Evolutionary conservation across 1,284 basidiomycete species (phyloP).

Genomic region (Ceratobasidium sp.): DNA sequence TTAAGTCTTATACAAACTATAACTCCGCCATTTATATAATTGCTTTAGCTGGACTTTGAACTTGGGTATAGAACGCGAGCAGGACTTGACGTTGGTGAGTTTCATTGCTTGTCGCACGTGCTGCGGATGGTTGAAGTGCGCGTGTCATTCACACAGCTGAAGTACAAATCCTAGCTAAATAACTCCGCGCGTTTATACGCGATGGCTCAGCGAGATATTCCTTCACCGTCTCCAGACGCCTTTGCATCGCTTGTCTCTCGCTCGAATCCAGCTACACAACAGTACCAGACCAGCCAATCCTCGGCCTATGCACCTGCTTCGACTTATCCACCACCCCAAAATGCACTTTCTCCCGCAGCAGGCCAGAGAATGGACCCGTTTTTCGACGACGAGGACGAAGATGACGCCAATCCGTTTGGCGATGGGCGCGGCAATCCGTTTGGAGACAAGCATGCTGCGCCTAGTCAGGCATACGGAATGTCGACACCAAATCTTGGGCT

Average conservation of each 20-base stretch:
- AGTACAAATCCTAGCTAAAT: neutral
- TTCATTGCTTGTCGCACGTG: neutral
- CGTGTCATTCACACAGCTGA: conserved; percentile 10
- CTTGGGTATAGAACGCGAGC: conserved; percentile 5
- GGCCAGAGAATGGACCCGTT: conserved; percentile 49
- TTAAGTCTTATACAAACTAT: neutral
- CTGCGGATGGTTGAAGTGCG: conserved; percentile 12
- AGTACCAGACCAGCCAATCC: conserved; percentile 23
- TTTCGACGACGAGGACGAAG: conserved; percentile 50
- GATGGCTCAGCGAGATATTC: conserved; percentile 38
- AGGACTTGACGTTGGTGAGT: conserved; percentile 32
- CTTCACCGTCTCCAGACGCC: conserved; percentile 46
- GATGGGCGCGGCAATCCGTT: conserved; percentile 42
- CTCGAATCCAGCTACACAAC: conserved; percentile 48
- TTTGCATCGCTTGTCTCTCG: conserved; percentile 50
- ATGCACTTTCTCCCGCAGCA: conserved; percentile 32
- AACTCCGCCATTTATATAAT: neutral
- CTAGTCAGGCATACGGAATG: conserved; percentile 39
- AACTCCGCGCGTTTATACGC: conserved; percentile 4
- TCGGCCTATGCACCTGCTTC: conserved; percentile 25
- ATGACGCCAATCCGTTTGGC: conserved; percentile 44
- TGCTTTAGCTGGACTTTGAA: neutral
- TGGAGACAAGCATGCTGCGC: conserved; percentile 36
- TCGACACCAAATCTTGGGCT: conserved; percentile 48
- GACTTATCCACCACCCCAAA: conserved; percentile 45